These are phyloP conservation scores for Sambucus nigra DNA, from an alignment of 129 eudicot genomes.

Conservation along the genomic window DNA sequence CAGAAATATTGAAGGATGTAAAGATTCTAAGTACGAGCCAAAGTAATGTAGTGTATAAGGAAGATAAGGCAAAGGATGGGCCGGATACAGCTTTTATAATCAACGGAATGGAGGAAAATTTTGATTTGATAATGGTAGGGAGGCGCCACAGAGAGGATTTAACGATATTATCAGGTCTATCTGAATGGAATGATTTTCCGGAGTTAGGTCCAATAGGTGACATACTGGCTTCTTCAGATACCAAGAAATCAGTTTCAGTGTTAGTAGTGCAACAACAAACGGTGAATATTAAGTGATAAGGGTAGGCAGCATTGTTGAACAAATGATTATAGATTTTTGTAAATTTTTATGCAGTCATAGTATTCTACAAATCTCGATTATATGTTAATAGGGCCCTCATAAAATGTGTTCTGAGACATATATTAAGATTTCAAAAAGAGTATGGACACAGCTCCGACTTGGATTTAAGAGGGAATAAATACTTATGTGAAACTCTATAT, in stretches of 20 bases:
- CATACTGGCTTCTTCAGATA: conserved; percentile 26
- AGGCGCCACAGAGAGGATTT: conserved; percentile 25
- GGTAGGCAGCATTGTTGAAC: too few relatives aligned
- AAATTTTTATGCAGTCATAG: too few relatives aligned
- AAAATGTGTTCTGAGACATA: too few relatives aligned
- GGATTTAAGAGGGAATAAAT: too few relatives aligned
- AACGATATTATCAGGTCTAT: conserved; percentile 25
- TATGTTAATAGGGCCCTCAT: too few relatives aligned
- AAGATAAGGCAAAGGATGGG: conserved; percentile 38
- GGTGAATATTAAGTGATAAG: conserved; percentile 9
- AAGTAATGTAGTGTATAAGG: conserved; percentile 21
- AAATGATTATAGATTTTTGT: too few relatives aligned
- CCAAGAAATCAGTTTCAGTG: conserved; percentile 28
- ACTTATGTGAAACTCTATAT: too few relatives aligned
- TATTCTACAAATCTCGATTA: too few relatives aligned
- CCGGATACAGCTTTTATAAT: conserved; percentile 25
- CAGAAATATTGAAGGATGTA: conserved; percentile 22
- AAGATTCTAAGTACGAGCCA: conserved; percentile 15
- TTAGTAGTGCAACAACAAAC: conserved; percentile 45
- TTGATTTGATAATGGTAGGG: conserved; percentile 40
- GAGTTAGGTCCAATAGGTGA: conserved; percentile 47
- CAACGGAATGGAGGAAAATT: conserved; percentile 24
- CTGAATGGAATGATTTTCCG: conserved; percentile 35
- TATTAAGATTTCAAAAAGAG: too few relatives aligned
- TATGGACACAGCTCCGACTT: too few relatives aligned